phyloP scores from a whole-genome alignment of 2,329 filamentous ascomycete genomes.

The Capronia epimyces region DNA sequence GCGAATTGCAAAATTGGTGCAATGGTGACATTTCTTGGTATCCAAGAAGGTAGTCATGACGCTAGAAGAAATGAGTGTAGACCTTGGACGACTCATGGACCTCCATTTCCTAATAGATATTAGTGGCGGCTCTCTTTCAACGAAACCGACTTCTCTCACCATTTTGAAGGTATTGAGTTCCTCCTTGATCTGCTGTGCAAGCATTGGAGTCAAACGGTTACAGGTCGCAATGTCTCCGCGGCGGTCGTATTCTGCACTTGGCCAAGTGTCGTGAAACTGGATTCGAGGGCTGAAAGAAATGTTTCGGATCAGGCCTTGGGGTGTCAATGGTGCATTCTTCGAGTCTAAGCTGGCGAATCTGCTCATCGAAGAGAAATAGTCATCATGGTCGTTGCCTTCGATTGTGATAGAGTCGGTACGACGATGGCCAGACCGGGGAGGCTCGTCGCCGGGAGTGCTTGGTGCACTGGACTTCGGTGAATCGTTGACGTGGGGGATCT shows the following conservation, averaged over 20 bases:
- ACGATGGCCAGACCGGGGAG: slow-evolving; percentile 52
- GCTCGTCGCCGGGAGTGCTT: slow-evolving; percentile 73
- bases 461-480: slow-evolving; percentile 81
- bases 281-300: slow-evolving; percentile 84
- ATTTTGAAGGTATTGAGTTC: slow-evolving; percentile 99
- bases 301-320: slow-evolving; percentile 60
- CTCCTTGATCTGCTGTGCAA: slow-evolving; percentile 98
- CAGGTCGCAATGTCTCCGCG: slow-evolving; percentile 94
- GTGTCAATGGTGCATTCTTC: slow-evolving; percentile 75
- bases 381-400: slow-evolving; percentile 82
- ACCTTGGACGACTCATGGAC: slow-evolving; percentile 98
- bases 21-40: slow-evolving; percentile 9
- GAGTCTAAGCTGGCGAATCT: slow-evolving; percentile 65
- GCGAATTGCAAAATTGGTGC: slow-evolving; percentile 3
- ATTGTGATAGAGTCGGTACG: slow-evolving; percentile 66
- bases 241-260: slow-evolving; percentile 89
- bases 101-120: slow-evolving; percentile 81
- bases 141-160: slow-evolving; percentile 52
- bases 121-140: slow-evolving; percentile 32
- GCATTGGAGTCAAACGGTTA: slow-evolving; percentile 92
- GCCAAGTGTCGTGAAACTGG: slow-evolving; percentile 95
- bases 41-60: slow-evolving; percentile 13
- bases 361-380: slow-evolving; percentile 75
- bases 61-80: slow-evolving; percentile 97
- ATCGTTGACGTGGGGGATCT: slow-evolving; percentile 61